Base-by-base conservation (phyloP, 352 stramenopile genomes). In the Vaucheria bursata region DNA sequence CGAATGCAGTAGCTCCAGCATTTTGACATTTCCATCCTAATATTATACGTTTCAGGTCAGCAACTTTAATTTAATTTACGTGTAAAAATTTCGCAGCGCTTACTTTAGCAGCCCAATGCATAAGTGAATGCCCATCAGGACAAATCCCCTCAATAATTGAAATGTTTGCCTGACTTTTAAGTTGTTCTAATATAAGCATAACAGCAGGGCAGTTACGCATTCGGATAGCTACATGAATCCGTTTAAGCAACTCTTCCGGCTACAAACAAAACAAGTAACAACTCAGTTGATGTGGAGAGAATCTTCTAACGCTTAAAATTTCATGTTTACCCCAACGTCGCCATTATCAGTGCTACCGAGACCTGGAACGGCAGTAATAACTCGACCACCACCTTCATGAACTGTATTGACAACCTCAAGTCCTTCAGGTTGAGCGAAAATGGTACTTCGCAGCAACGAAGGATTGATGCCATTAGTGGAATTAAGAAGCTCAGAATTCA, bases 31-130 rank as follows among this genome's bases (percentile, higher is more conserved):
- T 6, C 85, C 86, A 50, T 86, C 79, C 75, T 92, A 34, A 37
- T 68, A 18, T 18, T 25, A 18, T 18, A 18, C 45, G 45, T 25
- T 18, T 18, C 12, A 25, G 12, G 25, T 18, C 45, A 59, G 12
- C 12, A 59, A 18, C 12, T 18, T 25, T 18, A 18, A 18, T 18
- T 25, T 59, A 25, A 59, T 18, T 18, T 25, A 59, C 45, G 45
- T 25, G 12, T 18, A 25, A 18, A 25, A 25, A 25, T 59, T 18
- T 18, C 45, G 45, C 45, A 25, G 12, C 45, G 45, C 45, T 12
- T 25, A 59, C 52, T 73, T 82, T 93, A 0, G 89, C 84, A 18
- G 89, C 89, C 89, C 89, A 94, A 85, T 94, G 90, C 75, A 79
- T 84, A 25, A 85, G 75, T n/a, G 79, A 78, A 38, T 85, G 79